Conservation (phyloP, 1,284 basidiomycete genomes). For the Puccinia polysora region DNA sequence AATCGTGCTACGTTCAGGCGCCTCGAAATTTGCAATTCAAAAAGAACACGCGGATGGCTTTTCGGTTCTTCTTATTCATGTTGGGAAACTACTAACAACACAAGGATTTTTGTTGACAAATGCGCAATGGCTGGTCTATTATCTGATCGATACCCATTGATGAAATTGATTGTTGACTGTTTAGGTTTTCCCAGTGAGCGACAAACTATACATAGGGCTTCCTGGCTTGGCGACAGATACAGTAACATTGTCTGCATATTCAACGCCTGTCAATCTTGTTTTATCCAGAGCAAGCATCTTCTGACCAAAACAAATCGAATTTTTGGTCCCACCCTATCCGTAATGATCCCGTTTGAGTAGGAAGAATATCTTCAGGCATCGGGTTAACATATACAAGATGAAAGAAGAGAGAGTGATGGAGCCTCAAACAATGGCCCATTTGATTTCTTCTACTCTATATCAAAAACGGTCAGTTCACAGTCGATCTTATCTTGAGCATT, state of each 20-base stretch:
- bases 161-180: neutral
- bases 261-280: no score
- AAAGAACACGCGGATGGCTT: no score
- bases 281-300: neutral
- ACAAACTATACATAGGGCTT: conserved; percentile 86
- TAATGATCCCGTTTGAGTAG: neutral
- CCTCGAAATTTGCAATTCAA: neutral
- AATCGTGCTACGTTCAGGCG: neutral
- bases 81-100: no score
- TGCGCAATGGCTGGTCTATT: neutral
- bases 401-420: conserved; percentile 98
- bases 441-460: conserved; percentile 95
- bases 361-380: conserved; percentile 78
- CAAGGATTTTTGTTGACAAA: no score
- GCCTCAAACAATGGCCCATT: conserved; percentile 90
- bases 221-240: conserved; percentile 92
- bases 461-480: conserved; percentile 65
- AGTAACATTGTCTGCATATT: conserved; percentile 65
- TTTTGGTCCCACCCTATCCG: neutral
- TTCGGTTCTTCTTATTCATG: no score
- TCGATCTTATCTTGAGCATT: no score
- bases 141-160: no score
- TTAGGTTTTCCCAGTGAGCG: conserved; percentile 79
- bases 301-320: neutral
- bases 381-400: conserved; percentile 99